Evolutionary conservation across 1,139 yeast species (phyloP).

Genomic region (Debaryomyces subglobosus): DNA sequence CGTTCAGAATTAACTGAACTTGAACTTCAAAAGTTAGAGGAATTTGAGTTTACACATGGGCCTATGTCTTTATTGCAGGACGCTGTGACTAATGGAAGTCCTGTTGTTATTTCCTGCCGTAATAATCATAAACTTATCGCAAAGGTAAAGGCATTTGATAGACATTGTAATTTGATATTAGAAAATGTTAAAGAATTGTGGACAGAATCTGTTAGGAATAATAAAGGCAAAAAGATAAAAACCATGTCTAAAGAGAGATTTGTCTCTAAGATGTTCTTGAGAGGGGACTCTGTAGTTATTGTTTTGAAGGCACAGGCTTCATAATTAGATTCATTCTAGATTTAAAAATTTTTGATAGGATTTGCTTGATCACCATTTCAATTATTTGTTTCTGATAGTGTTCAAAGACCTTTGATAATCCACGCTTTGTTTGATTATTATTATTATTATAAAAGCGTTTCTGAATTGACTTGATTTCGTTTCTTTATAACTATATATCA

Average conservation of each 20-base stretch:
- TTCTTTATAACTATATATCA: background rate
- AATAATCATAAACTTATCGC: constrained; percentile 92
- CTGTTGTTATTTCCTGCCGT: constrained; percentile 86
- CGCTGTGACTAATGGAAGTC: constrained; percentile 73
- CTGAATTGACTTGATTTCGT: background rate
- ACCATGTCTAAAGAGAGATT: constrained; percentile 79
- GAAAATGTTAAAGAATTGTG: constrained; percentile 93
- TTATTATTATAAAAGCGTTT: background rate
- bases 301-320: constrained; percentile 55
- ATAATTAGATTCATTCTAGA: background rate
- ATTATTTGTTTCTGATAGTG: background rate
- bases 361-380: background rate
- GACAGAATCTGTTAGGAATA: constrained; percentile 70
- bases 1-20: constrained; percentile 78
- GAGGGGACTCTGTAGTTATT: constrained; percentile 95
- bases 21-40: constrained; percentile 82
- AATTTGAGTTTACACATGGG: constrained; percentile 87
- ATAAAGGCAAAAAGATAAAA: constrained; percentile 72
- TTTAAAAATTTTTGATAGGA: background rate
- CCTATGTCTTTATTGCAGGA: constrained; percentile 86
- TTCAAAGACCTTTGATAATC: background rate
- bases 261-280: constrained; percentile 82
- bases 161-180: constrained; percentile 91
- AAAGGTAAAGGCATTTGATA: constrained; percentile 90
- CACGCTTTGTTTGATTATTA: background rate